A percentile compares a stretch with the other conserved stretches of the same genome.
Evolutionary conservation across 2,329 filamentous ascomycete genomes (phyloP).

Genomic region (Colletotrichum sp.): DNA sequence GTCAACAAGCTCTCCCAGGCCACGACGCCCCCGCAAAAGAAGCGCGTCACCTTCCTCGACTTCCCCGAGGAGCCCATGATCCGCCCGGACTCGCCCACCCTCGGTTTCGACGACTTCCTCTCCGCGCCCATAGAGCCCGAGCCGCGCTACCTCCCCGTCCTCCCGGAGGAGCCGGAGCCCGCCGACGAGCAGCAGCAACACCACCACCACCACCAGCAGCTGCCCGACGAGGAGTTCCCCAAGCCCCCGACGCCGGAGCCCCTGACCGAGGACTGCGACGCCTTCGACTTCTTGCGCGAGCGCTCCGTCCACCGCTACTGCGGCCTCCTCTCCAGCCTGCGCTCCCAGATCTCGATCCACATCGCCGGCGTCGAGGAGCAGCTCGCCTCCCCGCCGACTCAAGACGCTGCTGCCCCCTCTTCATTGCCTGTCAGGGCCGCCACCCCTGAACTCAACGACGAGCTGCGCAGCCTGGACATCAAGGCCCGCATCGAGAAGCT

Average conservation of each 20-base stretch:
- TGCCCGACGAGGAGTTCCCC: constrained; percentile 20
- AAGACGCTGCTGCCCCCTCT: constrained; percentile 20
- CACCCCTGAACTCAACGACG: constrained; percentile 30
- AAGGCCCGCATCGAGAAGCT: constrained; percentile 58
- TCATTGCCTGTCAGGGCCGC: constrained; percentile 13
- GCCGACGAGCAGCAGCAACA: constrained; percentile 10
- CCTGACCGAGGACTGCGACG: constrained; percentile 16
- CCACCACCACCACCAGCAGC: background rate
- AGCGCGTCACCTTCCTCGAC: constrained; percentile 42
- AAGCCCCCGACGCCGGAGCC: constrained; percentile 21
- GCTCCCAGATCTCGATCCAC: constrained; percentile 53
- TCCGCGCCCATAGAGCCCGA: constrained; percentile 23
- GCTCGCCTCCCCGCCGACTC: constrained; percentile 27
- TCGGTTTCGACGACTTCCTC: constrained; percentile 54
- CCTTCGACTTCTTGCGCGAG: constrained; percentile 42
- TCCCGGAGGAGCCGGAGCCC: constrained; percentile 21
- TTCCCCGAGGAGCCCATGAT: constrained; percentile 50
- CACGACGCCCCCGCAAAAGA: constrained; percentile 30
- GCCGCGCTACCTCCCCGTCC: constrained; percentile 16
- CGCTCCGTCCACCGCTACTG: constrained; percentile 54
- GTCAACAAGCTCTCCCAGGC: constrained; percentile 1
- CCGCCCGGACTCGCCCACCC: constrained; percentile 64
- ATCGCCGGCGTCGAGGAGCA: constrained; percentile 49
- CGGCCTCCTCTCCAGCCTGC: constrained; percentile 50
- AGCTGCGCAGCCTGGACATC: constrained; percentile 44